Evolutionary conservation across 1,139 yeast species (phyloP), one percentile per base, ranked within the genome.

Genomic region (Meyerozyma elateridarum): DNA sequence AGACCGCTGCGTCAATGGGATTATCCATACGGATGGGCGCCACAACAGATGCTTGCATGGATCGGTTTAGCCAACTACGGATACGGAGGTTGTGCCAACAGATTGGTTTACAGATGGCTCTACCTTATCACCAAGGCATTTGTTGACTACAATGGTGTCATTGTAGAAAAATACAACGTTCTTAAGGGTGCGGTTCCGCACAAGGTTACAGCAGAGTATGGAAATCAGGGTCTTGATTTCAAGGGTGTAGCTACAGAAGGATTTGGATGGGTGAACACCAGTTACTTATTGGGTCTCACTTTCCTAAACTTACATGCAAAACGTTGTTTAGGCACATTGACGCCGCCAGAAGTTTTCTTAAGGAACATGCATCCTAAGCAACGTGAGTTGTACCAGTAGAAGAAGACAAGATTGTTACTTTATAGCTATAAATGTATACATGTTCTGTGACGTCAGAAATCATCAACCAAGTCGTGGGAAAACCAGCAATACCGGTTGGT

Each of bases 11-110:
- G 97, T 56, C 98, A 91, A 61, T 91, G 98, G 98, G 98, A 91
- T 56, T 91, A 81, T 54, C 98, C 98, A 5, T 87, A 68, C 51
- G 98, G 97, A 4, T 91, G 98, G 98, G 96, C 98, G 0, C 98
- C 98, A 2, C 98, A 93, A 55, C 98, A 91, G 56, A 85, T 91
- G 14, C 61, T 91, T 34, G 93, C 95, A 1, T 91, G 98, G 98
- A 74, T 74, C 28, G 98, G 97, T 0, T 65, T 91, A 25, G 52
- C 56, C 20, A 75, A 80, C 36, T 91, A 91, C 52, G 94, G 93
- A 0, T 85, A 69, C 50, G 61, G 58, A 4, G 78, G 73, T 3
- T 74, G 73, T 15, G 81, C 93, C 3, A 69, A 81, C 39, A 64
- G 97, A 39, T 61, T 91, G 36, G 80, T 81, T 3, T 85, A 85